Conservation (phyloP, 345 rosid species). For the Pistacia vera region DNA sequence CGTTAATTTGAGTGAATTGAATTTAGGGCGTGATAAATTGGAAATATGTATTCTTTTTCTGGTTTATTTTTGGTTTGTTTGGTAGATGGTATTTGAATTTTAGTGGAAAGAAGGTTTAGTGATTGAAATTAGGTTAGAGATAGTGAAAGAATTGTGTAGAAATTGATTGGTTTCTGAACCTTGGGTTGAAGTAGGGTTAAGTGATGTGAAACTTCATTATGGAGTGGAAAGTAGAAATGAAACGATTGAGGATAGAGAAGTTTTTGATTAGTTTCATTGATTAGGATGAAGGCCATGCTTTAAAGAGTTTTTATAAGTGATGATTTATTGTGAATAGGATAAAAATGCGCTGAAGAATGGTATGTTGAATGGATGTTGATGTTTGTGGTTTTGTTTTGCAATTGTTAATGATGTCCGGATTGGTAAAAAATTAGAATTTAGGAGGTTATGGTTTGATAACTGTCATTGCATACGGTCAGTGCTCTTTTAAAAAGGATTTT, state of each 20-base stretch:
- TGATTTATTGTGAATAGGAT: neutral
- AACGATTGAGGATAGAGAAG: neutral
- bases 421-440: neutral
- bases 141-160: no score
- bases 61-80: neutral
- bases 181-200: neutral
- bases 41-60: neutral
- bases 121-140: neutral
- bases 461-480: neutral
- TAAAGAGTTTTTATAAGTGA: neutral
- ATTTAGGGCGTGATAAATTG: neutral
- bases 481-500: no score
- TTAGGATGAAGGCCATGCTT: neutral
- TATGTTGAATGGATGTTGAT: neutral
- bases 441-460: neutral
- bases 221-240: neutral
- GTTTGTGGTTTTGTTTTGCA: neutral
- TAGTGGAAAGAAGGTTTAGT: neutral
- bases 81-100: neutral
- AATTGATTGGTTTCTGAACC: no score
- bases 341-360: neutral
- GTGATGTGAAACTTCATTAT: neutral
- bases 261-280: neutral
- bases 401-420: no score
- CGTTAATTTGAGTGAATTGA: no score